A percentile compares a stretch with the other conserved stretches of the same genome.
Evolutionary conservation across 176 grass and related monocot genomes (phyloP).

Genomic region (Bothriochloa decipiens): DNA sequence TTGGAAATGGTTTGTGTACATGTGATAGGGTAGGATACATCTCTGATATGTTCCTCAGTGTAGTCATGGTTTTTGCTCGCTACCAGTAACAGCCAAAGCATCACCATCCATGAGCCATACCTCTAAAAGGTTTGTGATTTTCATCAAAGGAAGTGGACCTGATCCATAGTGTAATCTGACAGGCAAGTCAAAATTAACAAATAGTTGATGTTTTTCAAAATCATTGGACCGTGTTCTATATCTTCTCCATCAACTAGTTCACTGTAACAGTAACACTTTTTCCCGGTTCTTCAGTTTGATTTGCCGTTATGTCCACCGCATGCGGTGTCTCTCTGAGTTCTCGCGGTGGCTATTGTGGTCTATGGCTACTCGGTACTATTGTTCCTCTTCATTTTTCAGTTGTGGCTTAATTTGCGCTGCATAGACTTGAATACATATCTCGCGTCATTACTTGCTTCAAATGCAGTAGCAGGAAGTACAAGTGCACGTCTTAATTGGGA

Average conservation of each 20-base stretch:
- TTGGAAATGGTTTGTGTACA: conserved; percentile 36
- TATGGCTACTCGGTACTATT: neutral
- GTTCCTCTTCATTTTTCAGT: neutral
- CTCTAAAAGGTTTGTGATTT: conserved; percentile 17
- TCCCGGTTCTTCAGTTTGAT: neutral
- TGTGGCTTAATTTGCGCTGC: neutral
- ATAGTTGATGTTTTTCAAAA: neutral
- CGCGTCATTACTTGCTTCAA: neutral
- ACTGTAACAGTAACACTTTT: neutral
- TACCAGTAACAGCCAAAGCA: conserved; percentile 14
- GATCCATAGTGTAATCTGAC: neutral
- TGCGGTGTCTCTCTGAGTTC: too few relatives aligned
- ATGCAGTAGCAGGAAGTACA: neutral
- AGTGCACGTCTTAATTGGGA: too few relatives aligned
- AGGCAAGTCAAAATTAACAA: neutral
- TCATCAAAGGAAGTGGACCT: neutral
- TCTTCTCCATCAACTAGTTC: neutral
- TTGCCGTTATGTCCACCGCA: too few relatives aligned
- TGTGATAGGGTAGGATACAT: conserved; percentile 40
- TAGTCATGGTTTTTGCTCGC: conserved; percentile 15
- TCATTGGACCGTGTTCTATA: neutral
- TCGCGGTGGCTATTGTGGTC: too few relatives aligned
- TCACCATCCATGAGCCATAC: neutral
- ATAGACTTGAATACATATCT: neutral
- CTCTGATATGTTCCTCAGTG: conserved; percentile 12